phyloP scores from a whole-genome alignment of 2,329 filamentous ascomycete genomes.

The Pyricularia sp. region DNA sequence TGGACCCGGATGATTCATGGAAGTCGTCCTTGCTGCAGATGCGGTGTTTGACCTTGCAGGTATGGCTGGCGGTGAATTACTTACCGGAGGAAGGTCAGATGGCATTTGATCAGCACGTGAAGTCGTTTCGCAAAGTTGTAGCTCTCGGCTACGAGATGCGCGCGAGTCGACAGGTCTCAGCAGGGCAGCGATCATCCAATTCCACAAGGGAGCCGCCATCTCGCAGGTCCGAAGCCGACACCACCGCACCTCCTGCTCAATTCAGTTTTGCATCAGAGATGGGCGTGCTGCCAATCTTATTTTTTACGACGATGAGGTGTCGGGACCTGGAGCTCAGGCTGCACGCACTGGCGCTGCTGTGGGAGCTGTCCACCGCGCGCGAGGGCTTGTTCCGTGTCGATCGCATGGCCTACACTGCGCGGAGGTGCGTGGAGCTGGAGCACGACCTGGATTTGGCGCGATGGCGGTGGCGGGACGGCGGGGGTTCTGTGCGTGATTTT shows the following conservation, averaged over 20 bases:
- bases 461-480: not conserved
- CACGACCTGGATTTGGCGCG: conserved; percentile 18
- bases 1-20: not conserved
- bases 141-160: conserved; percentile 18
- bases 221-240: not conserved
- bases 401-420: conserved; percentile 21
- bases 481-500: not conserved
- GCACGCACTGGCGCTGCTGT: conserved; percentile 26
- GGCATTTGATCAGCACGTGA: conserved; percentile 23
- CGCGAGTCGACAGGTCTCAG: not conserved
- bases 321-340: conserved; percentile 30
- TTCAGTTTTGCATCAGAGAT: conserved; percentile 31
- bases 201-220: not conserved
- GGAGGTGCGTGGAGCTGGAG: conserved; percentile 23
- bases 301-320: conserved; percentile 29
- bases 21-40: conserved; percentile 23
- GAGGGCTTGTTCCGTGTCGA: conserved; percentile 30
- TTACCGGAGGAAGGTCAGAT: conserved; percentile 20
- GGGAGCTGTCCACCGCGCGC: conserved; percentile 17
- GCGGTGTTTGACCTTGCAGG: conserved; percentile 22
- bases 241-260: not conserved
- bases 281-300: conserved; percentile 30
- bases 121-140: conserved; percentile 25
- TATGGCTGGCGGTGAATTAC: conserved; percentile 23
- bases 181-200: not conserved